Conservation (phyloP, 306 rosid genomes). For the Dalbergia cochinchinensis region DNA sequence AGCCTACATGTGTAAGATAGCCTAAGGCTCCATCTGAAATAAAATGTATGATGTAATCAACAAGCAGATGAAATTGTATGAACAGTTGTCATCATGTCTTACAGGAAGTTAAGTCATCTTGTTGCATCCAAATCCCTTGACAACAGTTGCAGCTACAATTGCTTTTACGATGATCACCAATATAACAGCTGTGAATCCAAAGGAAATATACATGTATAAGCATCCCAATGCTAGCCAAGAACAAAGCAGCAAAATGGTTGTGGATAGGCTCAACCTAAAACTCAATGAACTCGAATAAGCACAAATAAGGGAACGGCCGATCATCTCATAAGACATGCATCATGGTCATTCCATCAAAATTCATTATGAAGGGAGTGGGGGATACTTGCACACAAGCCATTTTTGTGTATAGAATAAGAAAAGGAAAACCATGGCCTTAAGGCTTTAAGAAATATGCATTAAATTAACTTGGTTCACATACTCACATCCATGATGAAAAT, state of each 20-base stretch:
- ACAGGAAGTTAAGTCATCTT: conserved; percentile 91
- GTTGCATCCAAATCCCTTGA: conserved; percentile 92
- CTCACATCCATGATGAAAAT: conserved; percentile 30
- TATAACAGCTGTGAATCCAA: conserved; percentile 94
- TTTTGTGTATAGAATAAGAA: background rate
- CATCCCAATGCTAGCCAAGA: conserved; percentile 99
- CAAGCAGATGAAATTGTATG: conserved; percentile 35
- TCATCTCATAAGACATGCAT: conserved; percentile 32
- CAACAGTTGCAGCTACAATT: conserved; percentile 75
- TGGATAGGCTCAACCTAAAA: conserved; percentile 93
- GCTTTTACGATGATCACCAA: conserved; percentile 91
- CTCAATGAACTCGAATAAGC: conserved; percentile 45
- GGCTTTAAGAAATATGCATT: background rate
- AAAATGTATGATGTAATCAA: conserved; percentile 50
- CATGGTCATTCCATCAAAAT: conserved; percentile 26
- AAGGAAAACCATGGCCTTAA: background rate
- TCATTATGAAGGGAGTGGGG: background rate
- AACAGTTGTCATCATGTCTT: conserved; percentile 55
- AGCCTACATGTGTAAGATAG: conserved; percentile 80
- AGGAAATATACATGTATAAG: conserved; percentile 94
- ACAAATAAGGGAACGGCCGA: conserved; percentile 46
- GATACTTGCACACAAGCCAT: background rate
- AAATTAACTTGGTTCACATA: background rate
- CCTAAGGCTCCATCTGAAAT: conserved; percentile 61
- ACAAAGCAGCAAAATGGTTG: conserved; percentile 92